Evolutionary conservation across 805 yeast genomes (phyloP).

Genomic region (Geotrichum ghanense): DNA sequence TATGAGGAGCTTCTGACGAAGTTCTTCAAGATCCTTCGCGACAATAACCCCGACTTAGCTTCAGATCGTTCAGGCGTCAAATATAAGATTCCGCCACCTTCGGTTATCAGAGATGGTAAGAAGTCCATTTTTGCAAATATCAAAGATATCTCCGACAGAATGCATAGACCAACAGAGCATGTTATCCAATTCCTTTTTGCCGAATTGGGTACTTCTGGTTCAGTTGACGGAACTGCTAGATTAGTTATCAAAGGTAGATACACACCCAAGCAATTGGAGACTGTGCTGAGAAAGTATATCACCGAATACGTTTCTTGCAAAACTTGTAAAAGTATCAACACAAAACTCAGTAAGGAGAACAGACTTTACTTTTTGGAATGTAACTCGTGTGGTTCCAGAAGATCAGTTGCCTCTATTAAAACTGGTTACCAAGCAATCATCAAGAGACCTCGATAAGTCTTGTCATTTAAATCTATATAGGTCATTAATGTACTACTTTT

Average conservation of each 20-base stretch:
- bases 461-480: neutral
- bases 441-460: neutral
- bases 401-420: slow-evolving; percentile 94
- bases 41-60: slow-evolving; percentile 95
- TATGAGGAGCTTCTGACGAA: slow-evolving; percentile 71
- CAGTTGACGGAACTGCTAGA: slow-evolving; percentile 96
- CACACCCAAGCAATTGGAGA: slow-evolving; percentile 95
- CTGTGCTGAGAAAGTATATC: slow-evolving; percentile 91
- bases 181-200: slow-evolving; percentile 94
- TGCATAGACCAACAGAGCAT: slow-evolving; percentile 96
- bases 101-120: slow-evolving; percentile 95
- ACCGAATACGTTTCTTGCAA: slow-evolving; percentile 97
- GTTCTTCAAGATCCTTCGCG: slow-evolving; percentile 75
- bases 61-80: slow-evolving; percentile 90
- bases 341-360: slow-evolving; percentile 92
- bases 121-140: slow-evolving; percentile 94
- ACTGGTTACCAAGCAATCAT: slow-evolving; percentile 93
- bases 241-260: slow-evolving; percentile 96
- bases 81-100: slow-evolving; percentile 95
- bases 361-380: slow-evolving; percentile 96
- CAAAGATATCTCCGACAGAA: slow-evolving; percentile 83
- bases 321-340: slow-evolving; percentile 96
- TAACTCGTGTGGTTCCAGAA: slow-evolving; percentile 94
- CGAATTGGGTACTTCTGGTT: slow-evolving; percentile 98
- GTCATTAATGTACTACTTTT: too few relatives aligned